phyloP scores from a whole-genome alignment of 495 filamentous ascomycete genomes.

The Daldinia loculata region DNA sequence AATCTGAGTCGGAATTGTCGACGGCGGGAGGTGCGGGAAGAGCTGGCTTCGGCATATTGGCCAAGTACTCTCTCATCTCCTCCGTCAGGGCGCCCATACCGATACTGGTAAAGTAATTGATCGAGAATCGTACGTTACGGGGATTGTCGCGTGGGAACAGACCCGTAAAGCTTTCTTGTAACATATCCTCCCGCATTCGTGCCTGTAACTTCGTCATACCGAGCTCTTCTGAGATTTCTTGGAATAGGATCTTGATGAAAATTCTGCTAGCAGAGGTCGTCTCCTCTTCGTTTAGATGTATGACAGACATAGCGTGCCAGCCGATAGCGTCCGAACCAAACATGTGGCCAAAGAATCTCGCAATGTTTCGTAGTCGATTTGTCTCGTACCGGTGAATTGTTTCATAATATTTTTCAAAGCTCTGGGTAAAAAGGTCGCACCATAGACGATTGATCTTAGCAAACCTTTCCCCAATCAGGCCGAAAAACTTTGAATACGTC shows the following conservation, averaged over 20 bases:
- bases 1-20: slow-evolving; percentile 67
- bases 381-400: slow-evolving; percentile 98
- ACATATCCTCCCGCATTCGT: slow-evolving; percentile 76
- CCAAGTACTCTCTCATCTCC: slow-evolving; percentile 89
- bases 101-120: slow-evolving; percentile 99
- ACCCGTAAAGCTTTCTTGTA: slow-evolving; percentile 81
- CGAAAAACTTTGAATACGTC: slow-evolving; percentile 97
- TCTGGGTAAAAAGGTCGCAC: slow-evolving; percentile 87
- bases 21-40: slow-evolving; percentile 69
- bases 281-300: slow-evolving; percentile 95
- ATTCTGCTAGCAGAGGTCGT: slow-evolving; percentile 95
- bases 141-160: slow-evolving; percentile 91
- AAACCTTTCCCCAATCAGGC: slow-evolving; percentile 91
- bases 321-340: slow-evolving; percentile 86
- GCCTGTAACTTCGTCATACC: slow-evolving; percentile 81
- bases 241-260: slow-evolving; percentile 97
- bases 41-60: slow-evolving; percentile 82
- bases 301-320: slow-evolving; percentile 85
- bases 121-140: slow-evolving; percentile 91
- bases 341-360: slow-evolving; percentile 92
- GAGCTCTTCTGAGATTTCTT: slow-evolving; percentile 87
- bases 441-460: slow-evolving; percentile 94
- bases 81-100: slow-evolving; percentile 95
- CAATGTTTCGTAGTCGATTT: slow-evolving; percentile 92
- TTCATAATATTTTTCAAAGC: slow-evolving; percentile 93